Conservation (phyloP, 129 eudicot species). For the Cynara cardunculus region DNA sequence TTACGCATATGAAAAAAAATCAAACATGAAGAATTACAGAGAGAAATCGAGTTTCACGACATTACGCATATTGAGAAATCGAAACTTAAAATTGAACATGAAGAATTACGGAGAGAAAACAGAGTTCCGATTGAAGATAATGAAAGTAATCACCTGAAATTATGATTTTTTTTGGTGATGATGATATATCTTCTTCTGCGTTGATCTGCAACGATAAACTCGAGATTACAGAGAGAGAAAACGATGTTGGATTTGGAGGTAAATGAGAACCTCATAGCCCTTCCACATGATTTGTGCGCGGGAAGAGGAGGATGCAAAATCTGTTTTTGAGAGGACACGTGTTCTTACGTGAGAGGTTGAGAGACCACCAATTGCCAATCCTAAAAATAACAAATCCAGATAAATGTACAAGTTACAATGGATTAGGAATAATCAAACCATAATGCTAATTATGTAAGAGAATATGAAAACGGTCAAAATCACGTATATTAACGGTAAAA, state of each 20-base stretch:
- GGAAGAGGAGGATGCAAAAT: slow-evolving; percentile 19
- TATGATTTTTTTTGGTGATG: neutral
- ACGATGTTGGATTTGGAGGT: slow-evolving; percentile 26
- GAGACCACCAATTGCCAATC: neutral
- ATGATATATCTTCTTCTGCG: slow-evolving; percentile 1
- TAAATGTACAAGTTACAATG: slow-evolving; percentile 9
- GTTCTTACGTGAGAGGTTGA: slow-evolving; percentile 6
- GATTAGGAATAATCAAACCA: too few species aligned
- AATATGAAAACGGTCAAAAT: too few species aligned
- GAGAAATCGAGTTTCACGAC: neutral
- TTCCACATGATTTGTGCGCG: slow-evolving; percentile 26
- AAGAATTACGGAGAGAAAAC: neutral
- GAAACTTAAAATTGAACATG: neutral
- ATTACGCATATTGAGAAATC: neutral
- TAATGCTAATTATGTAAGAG: too few species aligned
- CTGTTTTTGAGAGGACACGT: slow-evolving; percentile 19
- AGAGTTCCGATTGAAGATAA: slow-evolving; percentile 9
- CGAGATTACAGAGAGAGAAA: slow-evolving; percentile 28
- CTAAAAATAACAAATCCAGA: neutral
- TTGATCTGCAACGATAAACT: slow-evolving; percentile 16
- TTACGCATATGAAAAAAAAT: neutral
- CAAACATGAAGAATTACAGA: slow-evolving; percentile 3
- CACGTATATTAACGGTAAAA: too few species aligned
- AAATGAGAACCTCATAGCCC: slow-evolving; percentile 21
- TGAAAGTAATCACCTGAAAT: slow-evolving; percentile 17